Evolutionary conservation across 345 rosid genomes (phyloP).

Genomic region (Populus euphratica): DNA sequence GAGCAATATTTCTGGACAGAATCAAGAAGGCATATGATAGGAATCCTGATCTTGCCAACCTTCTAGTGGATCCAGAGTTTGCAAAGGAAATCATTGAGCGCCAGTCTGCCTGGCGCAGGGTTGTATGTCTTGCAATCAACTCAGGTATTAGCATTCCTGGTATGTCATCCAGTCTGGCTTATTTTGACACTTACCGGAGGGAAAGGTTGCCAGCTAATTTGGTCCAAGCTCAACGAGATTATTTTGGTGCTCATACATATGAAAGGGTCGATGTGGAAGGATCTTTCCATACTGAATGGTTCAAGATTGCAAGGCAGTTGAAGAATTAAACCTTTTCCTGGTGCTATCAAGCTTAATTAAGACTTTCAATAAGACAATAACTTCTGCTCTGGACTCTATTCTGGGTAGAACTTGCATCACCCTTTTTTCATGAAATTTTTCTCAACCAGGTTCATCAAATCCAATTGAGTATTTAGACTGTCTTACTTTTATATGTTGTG

Average conservation of each 20-base stretch:
- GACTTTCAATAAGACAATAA: constrained; percentile 25
- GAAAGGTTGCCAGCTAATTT: constrained; percentile 83
- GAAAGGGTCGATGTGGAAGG: constrained; percentile 90
- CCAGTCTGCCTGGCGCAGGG: constrained; percentile 94
- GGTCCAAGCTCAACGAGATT: constrained; percentile 96
- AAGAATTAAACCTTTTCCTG: constrained; percentile 33
- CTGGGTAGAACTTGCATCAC: constrained; percentile 9
- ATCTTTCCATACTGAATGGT: constrained; percentile 96
- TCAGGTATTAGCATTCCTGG: constrained; percentile 91
- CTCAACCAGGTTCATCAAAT: background rate
- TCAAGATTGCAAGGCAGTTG: constrained; percentile 74
- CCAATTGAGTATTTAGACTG: background rate
- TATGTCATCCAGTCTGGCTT: constrained; percentile 94
- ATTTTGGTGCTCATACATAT: constrained; percentile 96
- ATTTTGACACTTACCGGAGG: constrained; percentile 85
- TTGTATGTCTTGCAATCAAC: constrained; percentile 79
- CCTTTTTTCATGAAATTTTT: constrained; percentile 3
- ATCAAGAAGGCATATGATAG: constrained; percentile 96
- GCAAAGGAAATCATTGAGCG: constrained; percentile 87
- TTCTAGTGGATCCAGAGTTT: constrained; percentile 93
- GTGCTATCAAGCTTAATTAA: constrained; percentile 9
- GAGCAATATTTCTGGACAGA: constrained; percentile 88
- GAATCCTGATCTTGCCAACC: constrained; percentile 78
- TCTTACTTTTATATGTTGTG: constrained; percentile 8
- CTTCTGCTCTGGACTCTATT: constrained; percentile 20